Evolutionary conservation across 148 eudicot genomes (phyloP).

Genomic region (Fallopia convolvulus): DNA sequence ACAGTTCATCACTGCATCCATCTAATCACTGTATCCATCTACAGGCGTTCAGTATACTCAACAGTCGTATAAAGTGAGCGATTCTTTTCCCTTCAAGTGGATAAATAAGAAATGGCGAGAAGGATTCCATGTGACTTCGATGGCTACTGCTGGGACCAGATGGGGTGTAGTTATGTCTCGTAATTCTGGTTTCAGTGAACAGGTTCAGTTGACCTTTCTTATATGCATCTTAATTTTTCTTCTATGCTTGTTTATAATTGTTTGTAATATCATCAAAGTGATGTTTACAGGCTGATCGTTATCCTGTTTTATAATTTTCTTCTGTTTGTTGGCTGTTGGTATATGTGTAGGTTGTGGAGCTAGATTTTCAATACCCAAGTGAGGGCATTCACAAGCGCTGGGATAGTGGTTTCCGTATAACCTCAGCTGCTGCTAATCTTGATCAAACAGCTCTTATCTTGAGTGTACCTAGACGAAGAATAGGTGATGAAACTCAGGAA

Average conservation of each 20-base stretch:
- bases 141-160: constrained; percentile 89
- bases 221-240: not conserved
- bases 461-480: constrained; percentile 79
- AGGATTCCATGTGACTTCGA: constrained; percentile 88
- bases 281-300: not conserved
- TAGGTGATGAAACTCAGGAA: constrained; percentile 80
- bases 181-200: constrained; percentile 79
- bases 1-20: not conserved
- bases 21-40: not conserved
- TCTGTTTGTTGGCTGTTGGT: constrained; percentile 2
- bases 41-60: constrained; percentile 74
- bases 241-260: not conserved
- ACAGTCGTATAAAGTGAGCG: constrained; percentile 92
- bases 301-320: not conserved
- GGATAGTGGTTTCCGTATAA: constrained; percentile 77
- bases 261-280: not conserved
- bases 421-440: constrained; percentile 66
- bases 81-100: constrained; percentile 92
- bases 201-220: constrained; percentile 33
- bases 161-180: constrained; percentile 98
- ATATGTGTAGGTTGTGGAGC: constrained; percentile 60
- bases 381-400: constrained; percentile 88
- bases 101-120: constrained; percentile 94
- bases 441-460: constrained; percentile 85
- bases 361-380: constrained; percentile 87